Evolutionary conservation across 192 early-diverging fungal species (phyloP).

Genomic region (Coemansia sp.): DNA sequence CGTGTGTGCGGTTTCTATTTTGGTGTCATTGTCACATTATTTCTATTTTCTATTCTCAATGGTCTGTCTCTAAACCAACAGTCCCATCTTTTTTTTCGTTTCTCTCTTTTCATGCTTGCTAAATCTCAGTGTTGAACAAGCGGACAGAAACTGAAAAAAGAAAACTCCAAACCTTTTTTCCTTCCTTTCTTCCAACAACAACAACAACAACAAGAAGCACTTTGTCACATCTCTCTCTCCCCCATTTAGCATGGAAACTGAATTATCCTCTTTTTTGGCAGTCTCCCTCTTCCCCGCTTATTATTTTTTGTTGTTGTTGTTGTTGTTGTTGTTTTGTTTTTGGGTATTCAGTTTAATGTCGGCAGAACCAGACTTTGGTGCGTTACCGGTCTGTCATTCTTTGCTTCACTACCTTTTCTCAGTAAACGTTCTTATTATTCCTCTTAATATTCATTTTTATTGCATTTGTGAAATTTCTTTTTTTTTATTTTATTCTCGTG

Average conservation of each 20-base stretch:
- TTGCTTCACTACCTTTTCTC: not conserved
- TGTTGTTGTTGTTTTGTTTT: slow-evolving; percentile 6
- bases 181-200: too few species aligned
- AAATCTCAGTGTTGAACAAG: too few species aligned
- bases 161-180: too few species aligned
- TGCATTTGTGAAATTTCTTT: not conserved
- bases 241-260: slow-evolving; percentile 1
- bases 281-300: slow-evolving; percentile 5
- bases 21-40: not conserved
- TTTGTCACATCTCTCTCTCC: slow-evolving; percentile 11
- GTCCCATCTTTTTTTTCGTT: too few species aligned
- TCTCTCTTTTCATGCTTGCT: too few species aligned
- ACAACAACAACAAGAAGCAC: not conserved
- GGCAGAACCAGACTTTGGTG: not conserved
- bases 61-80: too few species aligned
- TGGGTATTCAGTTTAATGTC: not conserved
- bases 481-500: not conserved
- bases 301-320: slow-evolving; percentile 11
- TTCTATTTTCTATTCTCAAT: not conserved
- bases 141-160: too few species aligned
- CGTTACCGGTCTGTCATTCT: not conserved
- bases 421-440: too few species aligned
- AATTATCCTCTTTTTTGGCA: not conserved
- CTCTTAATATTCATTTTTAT: not conserved
- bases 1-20: not conserved